These are phyloP conservation scores for Anisogramma anomala DNA, from an alignment of 2,329 filamentous ascomycete genomes.

Conservation along the genomic window DNA sequence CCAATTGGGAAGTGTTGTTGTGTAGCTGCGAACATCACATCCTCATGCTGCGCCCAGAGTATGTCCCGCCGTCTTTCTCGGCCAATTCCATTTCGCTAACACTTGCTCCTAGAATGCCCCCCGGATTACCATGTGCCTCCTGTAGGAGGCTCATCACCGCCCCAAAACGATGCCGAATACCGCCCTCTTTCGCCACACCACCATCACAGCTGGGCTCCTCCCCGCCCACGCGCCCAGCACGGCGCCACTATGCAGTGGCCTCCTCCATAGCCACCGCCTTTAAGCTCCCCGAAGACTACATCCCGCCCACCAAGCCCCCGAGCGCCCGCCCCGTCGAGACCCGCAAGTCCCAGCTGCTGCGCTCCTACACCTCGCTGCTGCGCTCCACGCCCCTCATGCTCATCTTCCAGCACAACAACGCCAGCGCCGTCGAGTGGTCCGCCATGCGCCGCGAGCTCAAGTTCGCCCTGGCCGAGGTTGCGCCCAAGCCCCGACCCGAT, in stretches of 20 bases:
- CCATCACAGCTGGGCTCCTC: neutral
- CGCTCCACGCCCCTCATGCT: constrained; percentile 76
- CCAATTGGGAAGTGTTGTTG: neutral
- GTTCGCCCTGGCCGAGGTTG: constrained; percentile 33
- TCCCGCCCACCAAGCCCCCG: constrained; percentile 66
- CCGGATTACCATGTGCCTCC: constrained; percentile 10
- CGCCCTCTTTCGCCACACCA: neutral
- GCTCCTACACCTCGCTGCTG: constrained; percentile 78
- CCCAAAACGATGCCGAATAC: constrained; percentile 2
- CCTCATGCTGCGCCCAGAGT: neutral
- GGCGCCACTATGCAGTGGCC: constrained; percentile 20
- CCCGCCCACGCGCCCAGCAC: neutral
- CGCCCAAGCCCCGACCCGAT: constrained; percentile 20
- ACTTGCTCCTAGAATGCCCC: constrained; percentile 6
- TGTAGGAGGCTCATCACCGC: constrained; percentile 7
- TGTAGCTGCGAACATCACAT: neutral
- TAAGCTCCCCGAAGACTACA: constrained; percentile 34
- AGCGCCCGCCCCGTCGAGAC: constrained; percentile 77
- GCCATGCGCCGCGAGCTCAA: constrained; percentile 59
- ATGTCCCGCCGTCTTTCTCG: neutral
- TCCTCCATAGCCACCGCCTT: constrained; percentile 16
- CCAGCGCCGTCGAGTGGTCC: constrained; percentile 62
- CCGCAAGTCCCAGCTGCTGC: constrained; percentile 78
- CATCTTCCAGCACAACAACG: constrained; percentile 63
- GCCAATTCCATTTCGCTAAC: neutral